Percentiles rank a stretch among this genome's conserved stretches.
Evolutionary conservation across 192 early-diverging fungal species (phyloP).

Genomic region (Chytriomyces sp.): DNA sequence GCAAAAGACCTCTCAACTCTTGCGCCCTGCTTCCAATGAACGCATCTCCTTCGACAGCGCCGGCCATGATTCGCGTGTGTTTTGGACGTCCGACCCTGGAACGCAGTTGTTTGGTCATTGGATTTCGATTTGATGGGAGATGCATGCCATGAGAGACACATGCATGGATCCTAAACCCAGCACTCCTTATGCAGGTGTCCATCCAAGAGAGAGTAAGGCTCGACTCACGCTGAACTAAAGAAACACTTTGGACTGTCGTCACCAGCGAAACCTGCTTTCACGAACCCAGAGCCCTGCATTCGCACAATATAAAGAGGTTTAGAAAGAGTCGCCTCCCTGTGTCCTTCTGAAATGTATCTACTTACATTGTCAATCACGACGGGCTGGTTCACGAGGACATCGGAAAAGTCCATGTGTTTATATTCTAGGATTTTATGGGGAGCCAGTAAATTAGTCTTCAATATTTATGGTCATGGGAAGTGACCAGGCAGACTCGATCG

Average conservation of each 20-base stretch:
- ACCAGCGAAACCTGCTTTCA: slow-evolving; percentile 99
- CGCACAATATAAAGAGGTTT: neutral
- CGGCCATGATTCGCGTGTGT: slow-evolving; percentile 95
- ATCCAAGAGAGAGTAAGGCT: neutral
- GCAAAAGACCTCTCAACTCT: slow-evolving; percentile 92
- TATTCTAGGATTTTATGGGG: neutral
- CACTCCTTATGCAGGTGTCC: neutral
- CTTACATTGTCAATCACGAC: slow-evolving; percentile 99
- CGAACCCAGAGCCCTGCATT: slow-evolving; percentile 92
- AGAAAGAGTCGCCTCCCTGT: neutral
- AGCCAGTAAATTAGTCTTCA: no score
- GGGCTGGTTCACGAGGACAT: slow-evolving; percentile 95
- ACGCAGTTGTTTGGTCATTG: neutral
- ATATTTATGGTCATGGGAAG: no score
- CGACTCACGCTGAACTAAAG: slow-evolving; percentile 86
- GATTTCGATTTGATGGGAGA: neutral
- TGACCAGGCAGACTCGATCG: no score
- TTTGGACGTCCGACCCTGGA: slow-evolving; percentile 91
- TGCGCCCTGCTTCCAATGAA: slow-evolving; percentile 97
- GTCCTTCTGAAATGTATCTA: slow-evolving; percentile 10
- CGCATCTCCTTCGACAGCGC: slow-evolving; percentile 93
- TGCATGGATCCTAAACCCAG: neutral
- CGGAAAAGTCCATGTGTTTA: slow-evolving; percentile 75
- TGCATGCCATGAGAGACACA: no score
- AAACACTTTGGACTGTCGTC: slow-evolving; percentile 96